phyloP scores from a whole-genome alignment of 2,329 filamentous ascomycete species.

The Trichothecium roseum region DNA sequence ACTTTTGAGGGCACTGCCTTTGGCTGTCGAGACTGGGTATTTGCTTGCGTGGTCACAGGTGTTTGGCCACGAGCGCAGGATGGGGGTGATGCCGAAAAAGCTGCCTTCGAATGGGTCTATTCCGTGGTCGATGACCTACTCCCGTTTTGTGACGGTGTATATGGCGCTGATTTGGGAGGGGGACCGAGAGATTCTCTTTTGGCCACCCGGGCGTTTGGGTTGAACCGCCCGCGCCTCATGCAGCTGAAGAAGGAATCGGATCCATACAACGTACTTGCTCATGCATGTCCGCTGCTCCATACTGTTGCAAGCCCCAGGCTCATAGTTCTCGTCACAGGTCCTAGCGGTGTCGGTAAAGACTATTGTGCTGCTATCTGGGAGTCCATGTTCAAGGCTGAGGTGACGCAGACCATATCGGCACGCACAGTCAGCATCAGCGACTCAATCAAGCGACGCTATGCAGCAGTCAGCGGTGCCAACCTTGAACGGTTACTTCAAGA shows the following conservation, averaged over 20 bases:
- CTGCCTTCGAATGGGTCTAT: conserved; percentile 45
- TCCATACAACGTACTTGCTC: conserved; percentile 38
- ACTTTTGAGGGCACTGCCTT: conserved; percentile 41
- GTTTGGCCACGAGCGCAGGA: conserved; percentile 48
- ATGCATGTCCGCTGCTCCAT: conserved; percentile 42
- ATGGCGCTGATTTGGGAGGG: conserved; percentile 52
- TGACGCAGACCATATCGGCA: conserved; percentile 19
- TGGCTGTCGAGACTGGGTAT: conserved; percentile 53
- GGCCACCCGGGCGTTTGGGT: conserved; percentile 44
- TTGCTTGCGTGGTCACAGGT: conserved; percentile 53
- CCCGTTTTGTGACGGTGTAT: conserved; percentile 39
- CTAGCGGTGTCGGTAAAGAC: conserved; percentile 48
- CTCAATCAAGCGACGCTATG: conserved; percentile 46
- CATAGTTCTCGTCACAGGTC: conserved; percentile 47
- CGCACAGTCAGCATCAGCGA: conserved; percentile 45
- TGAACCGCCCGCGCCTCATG: conserved; percentile 36
- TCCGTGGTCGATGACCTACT: conserved; percentile 33
- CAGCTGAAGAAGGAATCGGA: conserved; percentile 40
- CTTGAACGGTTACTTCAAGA: conserved; percentile 35
- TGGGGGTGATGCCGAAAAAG: conserved; percentile 24
- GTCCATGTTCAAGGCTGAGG: conserved; percentile 23
- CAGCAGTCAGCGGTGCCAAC: conserved; percentile 35
- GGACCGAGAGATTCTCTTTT: conserved; percentile 45
- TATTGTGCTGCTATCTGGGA: conserved; percentile 45
- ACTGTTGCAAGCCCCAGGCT: conserved; percentile 26